These are phyloP conservation scores for Huntiella omanensis DNA, from an alignment of 2,329 filamentous ascomycete genomes.

Conservation along the genomic window DNA sequence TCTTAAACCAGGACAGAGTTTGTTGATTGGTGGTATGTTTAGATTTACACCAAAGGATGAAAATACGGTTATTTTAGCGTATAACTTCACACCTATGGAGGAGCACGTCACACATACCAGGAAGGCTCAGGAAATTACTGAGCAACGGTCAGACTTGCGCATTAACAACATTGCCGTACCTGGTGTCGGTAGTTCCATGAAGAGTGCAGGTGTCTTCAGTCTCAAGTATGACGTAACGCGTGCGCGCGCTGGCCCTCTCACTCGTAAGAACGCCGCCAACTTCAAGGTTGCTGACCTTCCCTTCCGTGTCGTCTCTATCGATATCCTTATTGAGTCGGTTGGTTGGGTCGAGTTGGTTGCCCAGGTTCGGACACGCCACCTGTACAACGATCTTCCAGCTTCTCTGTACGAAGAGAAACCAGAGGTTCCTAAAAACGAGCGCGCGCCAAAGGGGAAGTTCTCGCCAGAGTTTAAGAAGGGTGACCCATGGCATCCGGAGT, in stretches of 20 bases:
- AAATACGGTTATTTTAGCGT: conserved; percentile 52
- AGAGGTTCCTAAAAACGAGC: conserved; percentile 4
- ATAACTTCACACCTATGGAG: conserved; percentile 65
- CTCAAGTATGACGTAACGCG: conserved; percentile 73
- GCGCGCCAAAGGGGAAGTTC: conserved; percentile 9
- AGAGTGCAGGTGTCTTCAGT: conserved; percentile 54
- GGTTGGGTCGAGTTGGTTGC: conserved; percentile 83
- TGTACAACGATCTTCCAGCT: conserved; percentile 16
- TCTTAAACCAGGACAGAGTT: conserved; percentile 57
- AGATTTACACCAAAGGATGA: conserved; percentile 58
- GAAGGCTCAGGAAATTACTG: conserved; percentile 61
- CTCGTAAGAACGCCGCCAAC: conserved; percentile 40
- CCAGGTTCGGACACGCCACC: conserved; percentile 49
- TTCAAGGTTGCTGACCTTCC: conserved; percentile 51
- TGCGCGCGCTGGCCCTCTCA: conserved; percentile 54
- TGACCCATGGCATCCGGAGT: conserved; percentile 6
- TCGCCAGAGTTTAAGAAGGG: conserved; percentile 4
- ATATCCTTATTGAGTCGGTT: conserved; percentile 78
- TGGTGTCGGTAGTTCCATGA: conserved; percentile 37
- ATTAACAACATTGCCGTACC: conserved; percentile 45
- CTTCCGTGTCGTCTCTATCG: conserved; percentile 60
- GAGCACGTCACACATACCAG: conserved; percentile 60
- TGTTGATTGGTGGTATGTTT: conserved; percentile 72
- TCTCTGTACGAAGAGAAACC: conserved; percentile 13
- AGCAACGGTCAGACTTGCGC: conserved; percentile 35